phyloP scores from a whole-genome alignment of 78 protist species.

The Goniomonas avonlea region DNA sequence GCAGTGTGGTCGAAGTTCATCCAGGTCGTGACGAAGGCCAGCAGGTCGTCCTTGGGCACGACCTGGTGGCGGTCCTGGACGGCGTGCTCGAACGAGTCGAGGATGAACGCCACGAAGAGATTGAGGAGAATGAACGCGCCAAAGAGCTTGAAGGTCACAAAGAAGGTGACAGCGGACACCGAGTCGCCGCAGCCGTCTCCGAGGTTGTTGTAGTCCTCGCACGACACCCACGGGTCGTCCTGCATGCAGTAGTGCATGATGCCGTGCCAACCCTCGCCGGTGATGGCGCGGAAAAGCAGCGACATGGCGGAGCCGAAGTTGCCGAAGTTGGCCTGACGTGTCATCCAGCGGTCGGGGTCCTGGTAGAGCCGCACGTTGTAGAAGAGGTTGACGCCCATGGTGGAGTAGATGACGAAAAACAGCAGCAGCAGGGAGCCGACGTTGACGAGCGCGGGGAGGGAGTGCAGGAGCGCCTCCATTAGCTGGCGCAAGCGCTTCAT shows the following conservation, averaged over 20 bases:
- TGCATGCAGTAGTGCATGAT: not conserved
- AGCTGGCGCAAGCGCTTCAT: constrained; percentile 11
- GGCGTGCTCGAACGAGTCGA: too few relatives aligned
- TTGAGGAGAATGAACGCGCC: not conserved
- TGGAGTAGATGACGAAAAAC: constrained; percentile 20
- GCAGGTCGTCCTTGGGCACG: too few relatives aligned
- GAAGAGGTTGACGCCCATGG: constrained; percentile 35
- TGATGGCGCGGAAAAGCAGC: constrained; percentile 19
- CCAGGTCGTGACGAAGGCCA: too few relatives aligned
- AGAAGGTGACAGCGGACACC: not conserved
- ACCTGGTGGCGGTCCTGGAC: too few relatives aligned
- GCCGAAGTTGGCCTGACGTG: constrained; percentile 5
- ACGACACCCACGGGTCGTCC: not conserved
- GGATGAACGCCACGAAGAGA: too few relatives aligned
- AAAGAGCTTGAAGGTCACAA: not conserved
- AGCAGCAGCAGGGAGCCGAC: constrained; percentile 22
- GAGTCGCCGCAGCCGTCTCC: not conserved
- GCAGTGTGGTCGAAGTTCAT: too few relatives aligned
- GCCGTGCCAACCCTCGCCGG: constrained; percentile 41
- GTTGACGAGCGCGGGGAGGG: constrained; percentile 26
- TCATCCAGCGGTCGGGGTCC: not conserved
- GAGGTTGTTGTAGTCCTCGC: not conserved
- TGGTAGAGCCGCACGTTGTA: not conserved
- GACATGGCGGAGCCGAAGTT: constrained; percentile 9
- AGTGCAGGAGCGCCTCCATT: not conserved